A percentile compares a stretch with the other conserved stretches of the same genome.
These are phyloP conservation scores for Rauvolfia tetraphylla DNA, from an alignment of 257 asterid species.

Conservation along the genomic window DNA sequence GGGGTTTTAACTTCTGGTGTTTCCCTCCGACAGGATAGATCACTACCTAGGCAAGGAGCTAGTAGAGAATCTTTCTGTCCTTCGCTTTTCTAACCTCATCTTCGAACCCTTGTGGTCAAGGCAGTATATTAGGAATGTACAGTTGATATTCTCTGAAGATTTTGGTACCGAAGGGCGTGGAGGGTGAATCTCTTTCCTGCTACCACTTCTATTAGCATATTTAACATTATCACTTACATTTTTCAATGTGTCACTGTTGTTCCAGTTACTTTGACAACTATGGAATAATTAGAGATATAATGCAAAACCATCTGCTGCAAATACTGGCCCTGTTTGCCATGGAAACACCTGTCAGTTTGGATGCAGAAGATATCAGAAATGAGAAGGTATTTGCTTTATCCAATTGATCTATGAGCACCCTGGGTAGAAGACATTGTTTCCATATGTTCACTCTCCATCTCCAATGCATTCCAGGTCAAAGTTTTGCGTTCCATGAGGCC, in stretches of 20 bases:
- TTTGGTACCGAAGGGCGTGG: constrained; percentile 99
- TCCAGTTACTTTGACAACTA: constrained; percentile 87
- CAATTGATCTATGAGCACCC: neutral
- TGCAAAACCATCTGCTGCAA: constrained; percentile 98
- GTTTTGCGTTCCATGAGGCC: constrained; percentile 93
- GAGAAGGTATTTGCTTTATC: constrained; percentile 62
- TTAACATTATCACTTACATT: constrained; percentile 9
- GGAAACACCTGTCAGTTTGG: constrained; percentile 98
- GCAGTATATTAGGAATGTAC: constrained; percentile 91
- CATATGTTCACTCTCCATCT: constrained; percentile 4
- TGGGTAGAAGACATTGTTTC: neutral
- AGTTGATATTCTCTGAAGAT: constrained; percentile 93
- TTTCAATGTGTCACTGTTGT: constrained; percentile 14
- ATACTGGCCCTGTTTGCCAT: constrained; percentile 94
- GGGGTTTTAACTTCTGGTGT: constrained; percentile 5
- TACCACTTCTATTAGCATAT: constrained; percentile 4
- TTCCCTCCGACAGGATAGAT: constrained; percentile 63
- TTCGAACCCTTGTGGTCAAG: constrained; percentile 98
- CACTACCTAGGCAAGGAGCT: constrained; percentile 99
- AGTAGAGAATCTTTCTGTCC: constrained; percentile 93
- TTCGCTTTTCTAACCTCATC: constrained; percentile 89
- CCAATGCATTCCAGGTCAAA: constrained; percentile 59
- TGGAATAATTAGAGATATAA: constrained; percentile 92
- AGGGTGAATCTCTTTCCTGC: constrained; percentile 57
- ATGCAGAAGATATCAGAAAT: constrained; percentile 95